Base-by-base conservation (phyloP, 192 early-diverging fungal genomes). In the Coemansia sp. region DNA sequence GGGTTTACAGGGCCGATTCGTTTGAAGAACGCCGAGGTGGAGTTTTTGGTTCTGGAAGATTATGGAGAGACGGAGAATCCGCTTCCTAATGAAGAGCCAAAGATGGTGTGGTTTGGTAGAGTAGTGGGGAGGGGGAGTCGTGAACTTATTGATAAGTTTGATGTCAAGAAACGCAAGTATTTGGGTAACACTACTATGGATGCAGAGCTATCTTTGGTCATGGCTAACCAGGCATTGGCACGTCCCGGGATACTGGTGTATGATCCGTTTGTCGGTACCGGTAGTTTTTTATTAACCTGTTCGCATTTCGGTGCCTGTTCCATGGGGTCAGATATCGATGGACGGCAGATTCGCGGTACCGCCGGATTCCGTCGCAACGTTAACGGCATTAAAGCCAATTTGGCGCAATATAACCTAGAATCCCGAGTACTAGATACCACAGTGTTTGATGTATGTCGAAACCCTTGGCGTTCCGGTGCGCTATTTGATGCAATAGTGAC, bases 111-210 rank as follows among this genome's bases (percentile, higher is more conserved):
- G 83, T 89, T 94, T 69, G 92, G 92, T 1, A 80, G 88, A 16
- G 69, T 89, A 63, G 72, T 96, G 2, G 89, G 89, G 7, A 76
- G 64, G 17, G 89, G 93, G 34, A 90, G 72, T 56, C 28, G 89
- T 49, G 86, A 88, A 18, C 55, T 91, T 17, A 85, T 96, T 17
- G 83, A 88, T n/a, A 89, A 72, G 58, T 99, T 92, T 66, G 93
- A 96, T 77, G 84, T 99, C 45, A 99, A 99, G 82, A 96, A 98
- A 71, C 81, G 97, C 58, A 86, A 85, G 51, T 99, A 99, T 64
- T 72, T 99, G 52, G 97, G 97, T 30, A 99, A 90, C 32, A 99
- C 97, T 1, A 90, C 91, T 30, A 99, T 99, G 97, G 97, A 99
- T 72, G 95, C 97, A 7, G 95, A 99, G 77, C 80, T 99, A 48